These are phyloP conservation scores for Panaeolus cyanescens DNA, from an alignment of 768 basidiomycete species.

Conservation along the genomic window DNA sequence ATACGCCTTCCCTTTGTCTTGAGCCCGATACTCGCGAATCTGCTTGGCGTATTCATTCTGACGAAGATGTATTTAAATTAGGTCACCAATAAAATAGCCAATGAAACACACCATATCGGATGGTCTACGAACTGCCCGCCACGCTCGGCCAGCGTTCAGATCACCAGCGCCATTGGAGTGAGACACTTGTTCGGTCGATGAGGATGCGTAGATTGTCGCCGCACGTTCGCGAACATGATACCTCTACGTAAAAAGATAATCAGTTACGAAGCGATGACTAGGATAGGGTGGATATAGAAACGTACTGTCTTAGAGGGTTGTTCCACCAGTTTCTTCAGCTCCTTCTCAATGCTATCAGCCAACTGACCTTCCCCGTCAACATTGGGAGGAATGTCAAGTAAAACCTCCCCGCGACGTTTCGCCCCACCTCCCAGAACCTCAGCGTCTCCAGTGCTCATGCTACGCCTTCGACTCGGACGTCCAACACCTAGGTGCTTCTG, in stretches of 20 bases:
- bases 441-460: slow-evolving; percentile 79
- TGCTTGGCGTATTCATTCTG: slow-evolving; percentile 95
- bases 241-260: slow-evolving; percentile 40
- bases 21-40: slow-evolving; percentile 76
- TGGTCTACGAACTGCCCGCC: slow-evolving; percentile 85
- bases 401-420: slow-evolving; percentile 33
- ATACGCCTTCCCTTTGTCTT: slow-evolving; percentile 80
- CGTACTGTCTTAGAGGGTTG: slow-evolving; percentile 42
- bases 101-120: slow-evolving; percentile 83
- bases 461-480: slow-evolving; percentile 64
- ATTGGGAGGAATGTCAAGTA: slow-evolving; percentile 40
- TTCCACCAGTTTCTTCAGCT: slow-evolving; percentile 65
- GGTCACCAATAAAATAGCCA: neutral
- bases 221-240: slow-evolving; percentile 84
- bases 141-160: slow-evolving; percentile 78
- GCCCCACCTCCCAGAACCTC: slow-evolving; percentile 41
- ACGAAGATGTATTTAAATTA: slow-evolving; percentile 8
- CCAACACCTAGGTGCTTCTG: slow-evolving; percentile 39
- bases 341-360: slow-evolving; percentile 71
- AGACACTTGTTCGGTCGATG: slow-evolving; percentile 74
- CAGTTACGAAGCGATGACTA: neutral
- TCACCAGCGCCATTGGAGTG: slow-evolving; percentile 80
- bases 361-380: slow-evolving; percentile 51
- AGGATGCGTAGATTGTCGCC: slow-evolving; percentile 78
- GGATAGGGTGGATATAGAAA: slow-evolving; percentile 9